These are phyloP conservation scores for Bruguiera sexangula DNA, from an alignment of 345 rosid genomes.

Conservation along the genomic window DNA sequence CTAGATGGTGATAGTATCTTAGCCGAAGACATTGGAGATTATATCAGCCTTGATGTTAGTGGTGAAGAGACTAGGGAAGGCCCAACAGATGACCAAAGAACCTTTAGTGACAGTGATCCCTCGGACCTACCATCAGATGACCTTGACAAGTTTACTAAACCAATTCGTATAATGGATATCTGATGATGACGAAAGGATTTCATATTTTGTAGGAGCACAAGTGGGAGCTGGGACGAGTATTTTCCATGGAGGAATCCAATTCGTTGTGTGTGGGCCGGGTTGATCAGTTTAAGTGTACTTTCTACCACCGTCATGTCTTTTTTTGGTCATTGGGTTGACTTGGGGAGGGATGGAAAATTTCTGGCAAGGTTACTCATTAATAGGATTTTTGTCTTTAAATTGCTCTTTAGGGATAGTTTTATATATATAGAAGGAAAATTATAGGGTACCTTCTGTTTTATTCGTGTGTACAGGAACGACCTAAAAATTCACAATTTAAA, in stretches of 20 bases:
- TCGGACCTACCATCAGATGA: slow-evolving; percentile 33
- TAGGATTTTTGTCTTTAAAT: neutral
- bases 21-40: slow-evolving; percentile 45
- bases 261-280: neutral
- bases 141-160: slow-evolving; percentile 54
- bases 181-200: neutral
- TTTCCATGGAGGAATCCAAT: neutral
- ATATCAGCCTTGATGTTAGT: slow-evolving; percentile 44
- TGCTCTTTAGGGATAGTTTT: neutral
- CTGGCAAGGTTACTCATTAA: neutral
- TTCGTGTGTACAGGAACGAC: slow-evolving; percentile 3
- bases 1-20: slow-evolving; percentile 20
- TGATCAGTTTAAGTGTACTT: slow-evolving; percentile 1
- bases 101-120: slow-evolving; percentile 29
- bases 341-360: neutral
- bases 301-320: neutral
- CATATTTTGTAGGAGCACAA: neutral
- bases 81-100: slow-evolving; percentile 19
- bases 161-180: slow-evolving; percentile 47
- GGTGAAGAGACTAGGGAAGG: slow-evolving; percentile 48
- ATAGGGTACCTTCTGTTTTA: neutral
- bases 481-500: slow-evolving; percentile 9
- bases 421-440: neutral
- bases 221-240: neutral
- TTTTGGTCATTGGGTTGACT: neutral